A percentile compares a stretch with the other conserved stretches of the same genome.
These are phyloP conservation scores for Phytophthora sp. DNA, from an alignment of 352 stramenopile species.

Conservation along the genomic window DNA sequence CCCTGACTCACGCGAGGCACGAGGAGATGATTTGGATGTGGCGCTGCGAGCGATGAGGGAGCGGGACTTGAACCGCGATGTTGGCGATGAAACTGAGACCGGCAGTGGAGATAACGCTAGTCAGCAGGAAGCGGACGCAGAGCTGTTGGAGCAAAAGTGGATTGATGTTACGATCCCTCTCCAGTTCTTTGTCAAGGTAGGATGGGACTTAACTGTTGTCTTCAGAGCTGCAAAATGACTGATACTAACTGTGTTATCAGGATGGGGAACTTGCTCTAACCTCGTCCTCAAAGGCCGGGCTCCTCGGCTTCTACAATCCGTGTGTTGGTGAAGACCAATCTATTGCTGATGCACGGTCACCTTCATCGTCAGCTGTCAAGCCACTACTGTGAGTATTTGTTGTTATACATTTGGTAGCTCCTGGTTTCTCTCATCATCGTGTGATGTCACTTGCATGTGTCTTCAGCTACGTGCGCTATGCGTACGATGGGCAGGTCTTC, in stretches of 20 bases:
- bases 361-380: constrained; percentile 18
- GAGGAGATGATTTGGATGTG: constrained; percentile 20
- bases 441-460: too few relatives aligned
- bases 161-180: constrained; percentile 82
- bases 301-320: constrained; percentile 87
- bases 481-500: constrained; percentile 74
- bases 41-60: constrained; percentile 19
- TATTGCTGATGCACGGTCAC: constrained; percentile 38
- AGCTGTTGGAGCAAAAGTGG: constrained; percentile 56
- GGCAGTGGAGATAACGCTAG: constrained; percentile 13
- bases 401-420: not conserved
- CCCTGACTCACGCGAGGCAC: constrained; percentile 40
- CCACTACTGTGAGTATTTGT: constrained; percentile 63
- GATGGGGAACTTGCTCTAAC: constrained; percentile 61
- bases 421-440: not conserved
- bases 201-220: not conserved
- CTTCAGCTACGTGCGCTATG: constrained; percentile 78
- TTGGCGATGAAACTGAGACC: constrained; percentile 23
- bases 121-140: constrained; percentile 24
- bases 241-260: constrained; percentile 33
- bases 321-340: constrained; percentile 57
- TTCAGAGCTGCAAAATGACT: not conserved
- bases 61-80: constrained; percentile 27
- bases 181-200: constrained; percentile 82
- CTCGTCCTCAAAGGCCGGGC: constrained; percentile 62